Evolutionary conservation across 108 stramenopile species (phyloP), one percentile per base, ranked within the genome.

Genomic region (Pelagomonas calceolata): DNA sequence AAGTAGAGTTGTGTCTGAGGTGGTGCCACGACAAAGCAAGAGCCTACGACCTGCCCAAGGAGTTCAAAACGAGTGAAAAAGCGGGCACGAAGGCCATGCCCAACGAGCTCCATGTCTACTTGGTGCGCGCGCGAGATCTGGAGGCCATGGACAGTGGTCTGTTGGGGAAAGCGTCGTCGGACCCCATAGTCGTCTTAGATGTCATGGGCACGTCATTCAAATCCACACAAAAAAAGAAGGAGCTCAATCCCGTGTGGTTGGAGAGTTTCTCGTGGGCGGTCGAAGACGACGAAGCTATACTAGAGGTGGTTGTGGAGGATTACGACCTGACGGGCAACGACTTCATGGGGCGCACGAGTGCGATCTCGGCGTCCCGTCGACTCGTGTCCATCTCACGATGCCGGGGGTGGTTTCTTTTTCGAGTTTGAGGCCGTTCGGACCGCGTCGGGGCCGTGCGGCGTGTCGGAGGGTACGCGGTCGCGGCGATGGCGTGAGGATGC

Each of bases 291-390:
- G 3, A 17, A 1, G 70, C 70, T 15, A 31, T 30, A 21, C 26
- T 71, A 7, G 33, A 37, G 0, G 21, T 18, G 64, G 4, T n/a
- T 1, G 34, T 60, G 35, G 64, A 65, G 21, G 70, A 71, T n/a
- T 64, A 65, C 34, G 70, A 71, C 63, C 63, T 60, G 7, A 37
- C 64, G 4, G 64, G 70, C 7, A 71, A 71, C 70, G 70, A 71
- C 64, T 71, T 65, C 70, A 51, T 71, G 30, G 70, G 70, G 18
- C 30, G n/a, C n/a, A n/a, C n/a, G n/a, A n/a, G n/a, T n/a, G n/a
- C n/a, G n/a, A n/a, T n/a, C n/a, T n/a, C n/a, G n/a, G n/a, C n/a
- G n/a, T n/a, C n/a, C n/a, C n/a, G n/a, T n/a, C n/a, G n/a, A n/a
- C n/a, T n/a, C n/a, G n/a, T n/a, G n/a, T n/a, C n/a, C n/a, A n/a